Conservation (phyloP, 1,284 basidiomycete genomes). For the Ganoderma sinense region DNA sequence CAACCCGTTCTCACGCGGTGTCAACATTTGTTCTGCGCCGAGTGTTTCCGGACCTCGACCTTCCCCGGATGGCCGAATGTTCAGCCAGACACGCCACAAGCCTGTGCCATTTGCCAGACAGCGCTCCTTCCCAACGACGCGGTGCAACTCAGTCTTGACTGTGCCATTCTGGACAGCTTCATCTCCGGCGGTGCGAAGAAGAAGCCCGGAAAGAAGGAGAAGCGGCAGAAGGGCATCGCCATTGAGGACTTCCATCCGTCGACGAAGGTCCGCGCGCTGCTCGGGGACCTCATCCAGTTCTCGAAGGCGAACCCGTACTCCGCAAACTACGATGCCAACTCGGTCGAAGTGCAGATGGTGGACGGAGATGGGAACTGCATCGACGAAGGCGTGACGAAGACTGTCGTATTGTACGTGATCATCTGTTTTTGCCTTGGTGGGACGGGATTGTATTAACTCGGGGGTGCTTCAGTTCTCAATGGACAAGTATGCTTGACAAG, state of each 20-base stretch:
- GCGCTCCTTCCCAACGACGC: constrained; percentile 72
- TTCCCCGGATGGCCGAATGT: constrained; percentile 85
- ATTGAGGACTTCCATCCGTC: constrained; percentile 77
- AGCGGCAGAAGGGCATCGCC: constrained; percentile 63
- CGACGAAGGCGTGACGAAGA: constrained; percentile 79
- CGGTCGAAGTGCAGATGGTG: constrained; percentile 76
- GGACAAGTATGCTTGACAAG: constrained; percentile 97
- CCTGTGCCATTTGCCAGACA: constrained; percentile 80
- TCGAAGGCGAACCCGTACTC: constrained; percentile 86
- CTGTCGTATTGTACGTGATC: constrained; percentile 87
- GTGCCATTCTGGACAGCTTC: constrained; percentile 45
- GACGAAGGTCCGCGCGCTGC: constrained; percentile 85
- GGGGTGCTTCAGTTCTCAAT: constrained; percentile 76
- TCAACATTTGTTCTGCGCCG: constrained; percentile 90
- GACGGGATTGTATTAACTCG: constrained; percentile 13
- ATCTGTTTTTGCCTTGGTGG: constrained; percentile 5
- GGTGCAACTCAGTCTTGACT: constrained; percentile 75
- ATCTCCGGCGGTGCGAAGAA: constrained; percentile 53
- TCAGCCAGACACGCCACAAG: constrained; percentile 59
- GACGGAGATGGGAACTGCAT: constrained; percentile 76
- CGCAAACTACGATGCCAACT: constrained; percentile 80
- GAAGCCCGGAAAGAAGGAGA: constrained; percentile 74
- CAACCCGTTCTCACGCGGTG: constrained; percentile 87
- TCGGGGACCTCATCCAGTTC: constrained; percentile 78
- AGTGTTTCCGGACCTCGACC: constrained; percentile 80